Conservation (phyloP, 345 rosid genomes). For the Rubroshorea leprosula region DNA sequence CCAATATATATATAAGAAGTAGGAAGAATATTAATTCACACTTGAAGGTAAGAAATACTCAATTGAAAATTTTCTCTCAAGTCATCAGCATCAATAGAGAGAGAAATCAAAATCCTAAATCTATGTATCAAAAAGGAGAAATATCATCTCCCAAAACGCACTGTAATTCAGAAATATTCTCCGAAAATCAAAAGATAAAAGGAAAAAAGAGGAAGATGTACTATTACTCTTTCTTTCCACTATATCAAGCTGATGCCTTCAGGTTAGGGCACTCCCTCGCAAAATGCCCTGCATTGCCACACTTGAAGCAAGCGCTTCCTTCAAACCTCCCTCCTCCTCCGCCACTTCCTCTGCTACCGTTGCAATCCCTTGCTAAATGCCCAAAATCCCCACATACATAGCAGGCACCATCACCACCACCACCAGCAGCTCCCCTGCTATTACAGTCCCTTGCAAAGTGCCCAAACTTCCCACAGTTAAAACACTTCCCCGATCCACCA, state of each 20-base stretch:
- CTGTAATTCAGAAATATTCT: neutral
- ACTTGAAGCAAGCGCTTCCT: slow-evolving; percentile 17
- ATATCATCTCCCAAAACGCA: neutral
- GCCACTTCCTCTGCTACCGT: neutral
- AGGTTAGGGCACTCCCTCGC: slow-evolving; percentile 34
- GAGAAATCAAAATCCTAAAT: neutral
- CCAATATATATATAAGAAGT: neutral
- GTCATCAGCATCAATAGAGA: neutral
- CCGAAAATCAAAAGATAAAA: neutral
- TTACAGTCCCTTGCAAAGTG: slow-evolving; percentile 30
- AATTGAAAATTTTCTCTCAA: neutral
- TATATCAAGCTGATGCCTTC: slow-evolving; percentile 5
- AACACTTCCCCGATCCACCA: neutral
- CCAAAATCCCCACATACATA: slow-evolving; percentile 32
- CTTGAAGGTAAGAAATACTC: neutral
- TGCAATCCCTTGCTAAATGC: slow-evolving; percentile 39
- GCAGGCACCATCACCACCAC: slow-evolving; percentile 14
- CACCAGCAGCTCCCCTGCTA: slow-evolving; percentile 18
- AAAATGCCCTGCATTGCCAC: slow-evolving; percentile 33
- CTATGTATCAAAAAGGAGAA: slow-evolving; percentile 12
- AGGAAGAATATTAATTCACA: neutral
- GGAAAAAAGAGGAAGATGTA: slow-evolving; percentile 16
- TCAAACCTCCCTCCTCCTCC: neutral
- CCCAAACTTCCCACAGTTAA: neutral
- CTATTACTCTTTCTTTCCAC: slow-evolving; percentile 8